Conservation (phyloP, 768 basidiomycete species). For the Suillus weaverae region DNA sequence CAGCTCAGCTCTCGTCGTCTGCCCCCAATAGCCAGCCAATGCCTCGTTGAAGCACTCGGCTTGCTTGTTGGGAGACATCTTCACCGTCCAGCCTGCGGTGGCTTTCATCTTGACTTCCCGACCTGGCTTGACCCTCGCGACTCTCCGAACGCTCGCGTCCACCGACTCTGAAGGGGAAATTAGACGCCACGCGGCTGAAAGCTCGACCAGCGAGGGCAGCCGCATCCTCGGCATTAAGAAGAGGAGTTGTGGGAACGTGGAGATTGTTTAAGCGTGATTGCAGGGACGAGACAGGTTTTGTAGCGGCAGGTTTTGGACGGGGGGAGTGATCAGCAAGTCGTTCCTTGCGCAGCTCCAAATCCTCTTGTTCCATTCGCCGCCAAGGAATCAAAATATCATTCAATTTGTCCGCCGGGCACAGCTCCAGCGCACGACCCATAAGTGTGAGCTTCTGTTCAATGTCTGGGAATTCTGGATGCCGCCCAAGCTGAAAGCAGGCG, state of each 20-base stretch:
- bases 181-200: slow-evolving; percentile 75
- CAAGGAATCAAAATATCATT: slow-evolving; percentile 77
- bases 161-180: slow-evolving; percentile 67
- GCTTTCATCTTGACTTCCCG: slow-evolving; percentile 41
- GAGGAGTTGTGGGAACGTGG: slow-evolving; percentile 66
- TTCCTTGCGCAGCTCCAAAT: slow-evolving; percentile 51
- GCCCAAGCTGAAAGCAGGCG: slow-evolving; percentile 84
- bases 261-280: slow-evolving; percentile 63
- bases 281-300: slow-evolving; percentile 51
- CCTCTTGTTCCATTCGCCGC: slow-evolving; percentile 72
- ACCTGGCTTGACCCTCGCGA: slow-evolving; percentile 22
- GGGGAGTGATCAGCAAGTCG: slow-evolving; percentile 30
- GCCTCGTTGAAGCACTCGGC: slow-evolving; percentile 80
- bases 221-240: slow-evolving; percentile 73
- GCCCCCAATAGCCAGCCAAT: slow-evolving; percentile 96
- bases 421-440: slow-evolving; percentile 77
- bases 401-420: slow-evolving; percentile 82
- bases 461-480: slow-evolving; percentile 75
- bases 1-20: slow-evolving; percentile 46
- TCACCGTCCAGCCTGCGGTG: slow-evolving; percentile 48
- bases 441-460: slow-evolving; percentile 64
- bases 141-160: slow-evolving; percentile 32
- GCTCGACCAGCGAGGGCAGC: slow-evolving; percentile 78
- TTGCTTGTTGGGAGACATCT: slow-evolving; percentile 74
- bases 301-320: slow-evolving; percentile 22